These are phyloP conservation scores for Forsythia viridissima DNA, from an alignment of 257 asterid genomes.

Conservation along the genomic window DNA sequence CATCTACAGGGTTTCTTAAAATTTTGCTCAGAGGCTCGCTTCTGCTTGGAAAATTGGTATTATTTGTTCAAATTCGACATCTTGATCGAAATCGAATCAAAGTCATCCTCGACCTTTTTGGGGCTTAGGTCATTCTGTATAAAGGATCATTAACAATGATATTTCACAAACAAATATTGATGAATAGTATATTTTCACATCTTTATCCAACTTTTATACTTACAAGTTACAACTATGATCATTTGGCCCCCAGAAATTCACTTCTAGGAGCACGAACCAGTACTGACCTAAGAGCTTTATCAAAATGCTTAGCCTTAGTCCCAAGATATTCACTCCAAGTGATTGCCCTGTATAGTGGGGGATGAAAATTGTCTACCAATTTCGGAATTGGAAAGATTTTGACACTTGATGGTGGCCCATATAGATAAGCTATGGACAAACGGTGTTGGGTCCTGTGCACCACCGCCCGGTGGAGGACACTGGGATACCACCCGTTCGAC, in stretches of 20 bases:
- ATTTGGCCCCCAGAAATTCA: slow-evolving; percentile 44
- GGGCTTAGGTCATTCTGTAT: neutral
- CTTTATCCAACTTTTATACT: slow-evolving; percentile 47
- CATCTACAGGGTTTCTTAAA: too few species aligned
- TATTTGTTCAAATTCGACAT: neutral
- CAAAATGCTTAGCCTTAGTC: slow-evolving; percentile 74
- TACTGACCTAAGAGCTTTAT: slow-evolving; percentile 71
- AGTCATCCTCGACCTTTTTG: neutral
- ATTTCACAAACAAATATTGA: neutral
- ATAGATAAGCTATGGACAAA: slow-evolving; percentile 67
- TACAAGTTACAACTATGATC: slow-evolving; percentile 35
- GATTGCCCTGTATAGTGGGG: slow-evolving; percentile 64
- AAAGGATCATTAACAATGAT: neutral
- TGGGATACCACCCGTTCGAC: slow-evolving; percentile 74
- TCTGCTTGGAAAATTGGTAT: too few species aligned
- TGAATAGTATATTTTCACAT: neutral
- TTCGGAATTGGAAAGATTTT: slow-evolving; percentile 59
- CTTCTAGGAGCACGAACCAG: slow-evolving; percentile 48
- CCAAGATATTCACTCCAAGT: slow-evolving; percentile 85
- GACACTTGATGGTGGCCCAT: slow-evolving; percentile 70
- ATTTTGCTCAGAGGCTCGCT: too few species aligned
- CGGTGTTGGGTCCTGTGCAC: slow-evolving; percentile 72
- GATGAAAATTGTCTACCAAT: slow-evolving; percentile 52
- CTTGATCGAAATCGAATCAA: neutral
- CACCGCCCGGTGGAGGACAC: slow-evolving; percentile 85